Conservation (phyloP, 2,329 filamentous ascomycete species). For the Botrytis hyacinthi region DNA sequence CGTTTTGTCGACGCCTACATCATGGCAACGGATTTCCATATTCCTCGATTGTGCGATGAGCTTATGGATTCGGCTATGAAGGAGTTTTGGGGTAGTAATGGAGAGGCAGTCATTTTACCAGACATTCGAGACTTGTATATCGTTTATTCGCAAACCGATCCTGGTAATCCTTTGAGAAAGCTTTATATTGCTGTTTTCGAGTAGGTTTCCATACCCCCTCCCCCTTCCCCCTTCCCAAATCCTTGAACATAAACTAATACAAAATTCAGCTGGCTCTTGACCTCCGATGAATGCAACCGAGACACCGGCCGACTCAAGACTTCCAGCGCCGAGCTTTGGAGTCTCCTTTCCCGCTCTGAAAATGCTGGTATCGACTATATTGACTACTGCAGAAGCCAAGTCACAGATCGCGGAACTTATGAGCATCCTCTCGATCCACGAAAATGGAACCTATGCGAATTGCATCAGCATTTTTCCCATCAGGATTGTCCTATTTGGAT, state of each 20-base stretch:
- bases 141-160: background rate
- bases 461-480: background rate
- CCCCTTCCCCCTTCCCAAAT: accelerated
- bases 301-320: background rate
- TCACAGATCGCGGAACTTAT: background rate
- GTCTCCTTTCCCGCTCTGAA: background rate
- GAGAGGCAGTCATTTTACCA: background rate
- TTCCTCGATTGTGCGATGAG: background rate
- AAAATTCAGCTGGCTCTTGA: background rate
- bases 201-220: background rate
- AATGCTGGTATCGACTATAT: background rate
- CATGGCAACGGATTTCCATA: background rate
- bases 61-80: background rate
- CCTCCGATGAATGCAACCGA: background rate
- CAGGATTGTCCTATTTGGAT: background rate
- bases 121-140: background rate
- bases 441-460: background rate
- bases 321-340: background rate
- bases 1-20: background rate
- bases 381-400: background rate
- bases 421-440: background rate
- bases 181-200: background rate
- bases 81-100: background rate
- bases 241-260: background rate
- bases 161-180: background rate